Evolutionary conservation across 1,139 yeast genomes (phyloP).

Genomic region (Suhomyces atakaporum): DNA sequence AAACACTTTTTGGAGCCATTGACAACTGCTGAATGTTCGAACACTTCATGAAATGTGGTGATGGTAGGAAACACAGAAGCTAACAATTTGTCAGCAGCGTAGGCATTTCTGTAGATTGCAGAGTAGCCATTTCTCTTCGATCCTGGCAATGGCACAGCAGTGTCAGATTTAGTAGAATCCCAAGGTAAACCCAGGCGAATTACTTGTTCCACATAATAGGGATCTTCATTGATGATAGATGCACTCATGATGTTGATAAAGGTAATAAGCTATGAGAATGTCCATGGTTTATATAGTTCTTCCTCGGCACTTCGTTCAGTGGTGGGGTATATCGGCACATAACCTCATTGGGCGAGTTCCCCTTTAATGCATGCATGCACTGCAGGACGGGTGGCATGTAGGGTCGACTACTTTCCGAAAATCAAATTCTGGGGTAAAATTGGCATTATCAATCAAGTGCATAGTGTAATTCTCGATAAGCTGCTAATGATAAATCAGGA

Average conservation of each 20-base stretch:
- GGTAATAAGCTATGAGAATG: neutral
- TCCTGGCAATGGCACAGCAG: constrained; percentile 45
- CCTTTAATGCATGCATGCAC: neutral
- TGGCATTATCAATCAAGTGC: no score
- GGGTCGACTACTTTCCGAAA: neutral
- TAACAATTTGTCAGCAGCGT: constrained; percentile 39
- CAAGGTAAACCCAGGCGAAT: constrained; percentile 17
- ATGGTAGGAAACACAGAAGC: constrained; percentile 51
- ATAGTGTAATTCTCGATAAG: no score
- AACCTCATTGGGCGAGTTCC: neutral
- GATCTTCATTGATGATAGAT: constrained; percentile 10
- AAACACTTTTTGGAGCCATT: constrained; percentile 46
- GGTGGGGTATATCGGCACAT: constrained; percentile 2
- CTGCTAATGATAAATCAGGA: no score
- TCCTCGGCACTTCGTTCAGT: constrained; percentile 4
- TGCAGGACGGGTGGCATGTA: neutral
- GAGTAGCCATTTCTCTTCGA: constrained; percentile 53
- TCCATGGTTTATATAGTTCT: neutral
- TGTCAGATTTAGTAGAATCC: constrained; percentile 12
- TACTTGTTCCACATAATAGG: constrained; percentile 11
- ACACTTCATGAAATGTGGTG: constrained; percentile 51
- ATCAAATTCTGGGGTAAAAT: no score
- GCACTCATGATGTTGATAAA: constrained; percentile 1
- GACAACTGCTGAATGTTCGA: constrained; percentile 40
- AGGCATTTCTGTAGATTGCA: constrained; percentile 52